These are phyloP conservation scores for Botryotinia globosa DNA, from an alignment of 2,329 filamentous ascomycete genomes.

Conservation along the genomic window DNA sequence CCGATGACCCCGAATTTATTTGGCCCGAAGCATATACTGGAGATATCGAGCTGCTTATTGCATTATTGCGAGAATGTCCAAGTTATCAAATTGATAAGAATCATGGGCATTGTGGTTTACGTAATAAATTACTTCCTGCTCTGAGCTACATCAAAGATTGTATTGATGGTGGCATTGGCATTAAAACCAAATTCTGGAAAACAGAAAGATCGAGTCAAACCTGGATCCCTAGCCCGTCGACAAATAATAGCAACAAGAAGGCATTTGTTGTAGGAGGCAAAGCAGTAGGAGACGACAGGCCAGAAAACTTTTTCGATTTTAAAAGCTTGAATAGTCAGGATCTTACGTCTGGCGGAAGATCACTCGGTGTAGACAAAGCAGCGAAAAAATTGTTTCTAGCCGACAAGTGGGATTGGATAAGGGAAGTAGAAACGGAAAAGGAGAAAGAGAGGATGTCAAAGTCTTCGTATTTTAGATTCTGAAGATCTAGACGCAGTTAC, in stretches of 20 bases:
- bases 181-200: conserved; percentile 30
- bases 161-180: conserved; percentile 42
- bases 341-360: conserved; percentile 49
- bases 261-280: conserved; percentile 30
- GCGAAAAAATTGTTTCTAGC: conserved; percentile 55
- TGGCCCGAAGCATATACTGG: conserved; percentile 47
- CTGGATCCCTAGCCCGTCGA: conserved; percentile 25
- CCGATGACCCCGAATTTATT: conserved; percentile 38
- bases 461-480: conserved; percentile 19
- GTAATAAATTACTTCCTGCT: conserved; percentile 62
- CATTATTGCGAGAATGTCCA: conserved; percentile 62
- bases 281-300: conserved; percentile 25
- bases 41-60: conserved; percentile 60
- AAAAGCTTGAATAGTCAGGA: conserved; percentile 50
- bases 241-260: conserved; percentile 19
- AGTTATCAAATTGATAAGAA: conserved; percentile 72
- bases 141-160: conserved; percentile 62
- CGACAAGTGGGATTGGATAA: conserved; percentile 56
- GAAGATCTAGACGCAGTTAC: background rate
- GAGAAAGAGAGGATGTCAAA: conserved; percentile 25
- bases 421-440: conserved; percentile 17
- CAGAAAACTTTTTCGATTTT: conserved; percentile 38
- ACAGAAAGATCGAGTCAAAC: conserved; percentile 31
- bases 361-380: conserved; percentile 50
- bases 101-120: conserved; percentile 70